Conservation (phyloP, 2,329 filamentous ascomycete genomes). For the Parafenestella ontariensis region DNA sequence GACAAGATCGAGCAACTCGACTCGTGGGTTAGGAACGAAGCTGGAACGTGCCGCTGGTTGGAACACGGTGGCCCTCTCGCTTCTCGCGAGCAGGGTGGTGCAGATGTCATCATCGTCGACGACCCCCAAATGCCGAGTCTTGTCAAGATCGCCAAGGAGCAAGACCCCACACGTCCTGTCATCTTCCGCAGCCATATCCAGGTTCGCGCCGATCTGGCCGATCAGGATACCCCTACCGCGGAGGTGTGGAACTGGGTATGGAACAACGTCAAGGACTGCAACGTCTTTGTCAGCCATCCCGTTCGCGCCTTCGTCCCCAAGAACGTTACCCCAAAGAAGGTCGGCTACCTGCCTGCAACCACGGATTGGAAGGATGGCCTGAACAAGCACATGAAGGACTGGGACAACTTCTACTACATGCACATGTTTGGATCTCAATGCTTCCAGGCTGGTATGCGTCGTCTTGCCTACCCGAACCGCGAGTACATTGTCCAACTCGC, state of each 20-base stretch:
- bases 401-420: conserved; percentile 76
- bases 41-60: conserved; percentile 75
- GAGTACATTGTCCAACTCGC: conserved; percentile 82
- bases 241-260: conserved; percentile 80
- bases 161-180: conserved; percentile 75
- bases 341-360: conserved; percentile 79
- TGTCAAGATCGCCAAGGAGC: conserved; percentile 75
- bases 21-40: conserved; percentile 77
- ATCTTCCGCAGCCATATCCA: conserved; percentile 86
- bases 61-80: conserved; percentile 71
- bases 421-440: conserved; percentile 73
- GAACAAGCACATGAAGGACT: conserved; percentile 75
- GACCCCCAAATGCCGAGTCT: conserved; percentile 85
- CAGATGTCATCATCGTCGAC: conserved; percentile 79
- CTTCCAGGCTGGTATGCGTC: conserved; percentile 65
- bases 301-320: conserved; percentile 77
- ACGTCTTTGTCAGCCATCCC: conserved; percentile 84
- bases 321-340: conserved; percentile 69
- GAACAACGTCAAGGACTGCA: conserved; percentile 72
- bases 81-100: conserved; percentile 71
- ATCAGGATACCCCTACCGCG: conserved; percentile 68
- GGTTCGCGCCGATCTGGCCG: conserved; percentile 75
- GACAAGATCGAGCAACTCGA: conserved; percentile 69
- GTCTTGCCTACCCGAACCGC: conserved; percentile 65
- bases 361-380: conserved; percentile 86